Percentiles rank a stretch among this genome's conserved stretches.
phyloP scores from a whole-genome alignment of 2,329 filamentous ascomycete genomes.

The Thelonectria blattea region DNA sequence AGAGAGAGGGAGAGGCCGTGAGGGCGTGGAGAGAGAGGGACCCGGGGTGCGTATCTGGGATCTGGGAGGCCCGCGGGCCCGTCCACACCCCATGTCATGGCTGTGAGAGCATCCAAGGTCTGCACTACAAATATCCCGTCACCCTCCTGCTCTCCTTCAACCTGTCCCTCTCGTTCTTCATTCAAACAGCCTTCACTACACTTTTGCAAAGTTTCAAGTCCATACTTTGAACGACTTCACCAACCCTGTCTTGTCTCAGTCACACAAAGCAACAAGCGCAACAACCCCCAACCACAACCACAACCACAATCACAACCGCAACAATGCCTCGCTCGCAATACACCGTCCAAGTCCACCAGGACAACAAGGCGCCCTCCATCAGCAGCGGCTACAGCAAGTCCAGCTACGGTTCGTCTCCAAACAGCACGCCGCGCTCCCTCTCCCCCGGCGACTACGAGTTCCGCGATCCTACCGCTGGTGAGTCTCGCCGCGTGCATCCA shows the following conservation, averaged over 20 bases:
- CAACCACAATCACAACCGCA: slow-evolving; percentile 26
- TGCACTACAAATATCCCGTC: neutral
- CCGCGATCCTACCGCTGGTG: slow-evolving; percentile 44
- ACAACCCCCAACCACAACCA: slow-evolving; percentile 16
- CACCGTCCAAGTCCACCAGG: slow-evolving; percentile 44
- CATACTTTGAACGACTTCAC: neutral
- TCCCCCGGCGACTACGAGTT: slow-evolving; percentile 39
- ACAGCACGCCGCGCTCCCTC: slow-evolving; percentile 35
- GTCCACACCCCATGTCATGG: neutral
- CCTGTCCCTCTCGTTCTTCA: neutral
- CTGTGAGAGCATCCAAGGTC: neutral
- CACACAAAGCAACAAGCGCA: slow-evolving; percentile 11
- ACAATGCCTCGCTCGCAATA: slow-evolving; percentile 36
- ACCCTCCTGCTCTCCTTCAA: neutral
- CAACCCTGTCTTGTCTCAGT: neutral
- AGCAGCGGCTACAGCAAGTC: slow-evolving; percentile 37
- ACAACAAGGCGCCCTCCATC: slow-evolving; percentile 38
- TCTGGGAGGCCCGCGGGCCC: neutral
- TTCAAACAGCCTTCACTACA: neutral
- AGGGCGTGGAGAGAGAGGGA: neutral
- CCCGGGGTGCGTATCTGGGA: neutral
- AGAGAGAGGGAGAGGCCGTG: too few relatives aligned
- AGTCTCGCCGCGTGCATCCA: slow-evolving; percentile 24
- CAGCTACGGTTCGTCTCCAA: slow-evolving; percentile 35
- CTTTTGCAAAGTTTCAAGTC: neutral